These are phyloP conservation scores for Thuidium tamariscinum DNA, from an alignment of 225 moss, liverwort and hornwort genomes.

Conservation along the genomic window DNA sequence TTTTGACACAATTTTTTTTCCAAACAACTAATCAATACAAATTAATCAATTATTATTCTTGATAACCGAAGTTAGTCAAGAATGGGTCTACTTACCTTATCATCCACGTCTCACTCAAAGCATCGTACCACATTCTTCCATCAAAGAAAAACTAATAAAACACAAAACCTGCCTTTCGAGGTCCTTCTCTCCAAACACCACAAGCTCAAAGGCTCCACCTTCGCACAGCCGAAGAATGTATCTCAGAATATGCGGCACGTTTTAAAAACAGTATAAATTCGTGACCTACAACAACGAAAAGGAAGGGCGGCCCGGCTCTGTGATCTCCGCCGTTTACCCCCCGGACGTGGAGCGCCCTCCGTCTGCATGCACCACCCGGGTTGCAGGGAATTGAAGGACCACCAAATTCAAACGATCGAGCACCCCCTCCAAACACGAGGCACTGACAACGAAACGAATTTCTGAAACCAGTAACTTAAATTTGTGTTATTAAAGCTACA, in stretches of 20 bases:
- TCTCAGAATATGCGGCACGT: background rate
- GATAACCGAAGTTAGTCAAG: background rate
- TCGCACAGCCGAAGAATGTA: background rate
- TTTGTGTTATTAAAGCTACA: background rate
- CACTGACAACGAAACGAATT: background rate
- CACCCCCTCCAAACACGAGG: background rate
- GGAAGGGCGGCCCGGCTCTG: background rate
- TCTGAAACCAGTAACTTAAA: background rate
- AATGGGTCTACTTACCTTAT: background rate
- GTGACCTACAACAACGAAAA: background rate
- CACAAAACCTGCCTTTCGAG: no score
- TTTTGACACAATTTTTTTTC: background rate
- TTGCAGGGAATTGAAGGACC: background rate
- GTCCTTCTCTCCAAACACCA: background rate
- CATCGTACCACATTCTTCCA: no score
- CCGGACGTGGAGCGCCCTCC: background rate
- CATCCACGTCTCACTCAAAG: background rate
- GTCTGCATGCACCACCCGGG: background rate
- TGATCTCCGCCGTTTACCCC: background rate
- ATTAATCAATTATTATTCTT: background rate
- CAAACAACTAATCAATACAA: background rate
- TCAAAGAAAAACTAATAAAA: background rate
- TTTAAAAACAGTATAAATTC: no score
- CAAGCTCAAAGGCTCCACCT: background rate
- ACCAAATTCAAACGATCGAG: background rate